Evolutionary conservation across 768 basidiomycete genomes (phyloP), one percentile per base, ranked within the genome.

Genomic region (Lentinula raphanica): DNA sequence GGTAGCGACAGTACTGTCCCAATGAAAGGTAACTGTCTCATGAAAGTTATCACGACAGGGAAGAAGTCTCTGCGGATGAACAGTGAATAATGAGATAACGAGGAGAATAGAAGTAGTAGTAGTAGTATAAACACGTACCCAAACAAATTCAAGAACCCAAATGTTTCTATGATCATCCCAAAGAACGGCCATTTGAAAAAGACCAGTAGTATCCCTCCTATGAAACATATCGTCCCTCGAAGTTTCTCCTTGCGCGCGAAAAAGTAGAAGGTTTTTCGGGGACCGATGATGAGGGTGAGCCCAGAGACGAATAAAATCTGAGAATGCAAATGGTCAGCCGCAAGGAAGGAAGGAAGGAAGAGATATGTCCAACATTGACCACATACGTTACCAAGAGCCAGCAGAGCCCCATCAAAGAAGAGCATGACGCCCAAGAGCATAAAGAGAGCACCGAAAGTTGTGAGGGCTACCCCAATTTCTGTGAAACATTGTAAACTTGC

Each of bases 401-500:
- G 80, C 25, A 99, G 79, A 8, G 94, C 91, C 50, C 92, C 93
- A 74, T 99, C 97, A 63, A 99, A 98, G 76, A 99, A 88, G 63
- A 98, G 83, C 79, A 98, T 83, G 42, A 99, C 87, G 27, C 97
- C 97, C 38, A 99, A 80, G 67, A 98, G 79, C 90, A 98, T 96
- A 79, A 99, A 99, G 60, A 96, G 78, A 38, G 82, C 87, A 54
- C 97, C 97, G 66, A 97, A 97, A 17, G 94, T 91, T 44, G 96
- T 98, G 63, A 98, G 84, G 50, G 93, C 95, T 59, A 98, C 95
- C 64, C 96, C 94, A 65, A 97, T 96, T 79, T 96, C 93, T 95
- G 70, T 58, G 58, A n/a, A 58, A 58, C n/a, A 48, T 9, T 6
- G 6, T 46, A 13, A 15, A 15, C 12, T 31, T 7, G 21, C 29